Evolutionary conservation across 2,329 filamentous ascomycete genomes (phyloP), one percentile per base, ranked within the genome.

Genomic region (Sporothrix brasiliensis): DNA sequence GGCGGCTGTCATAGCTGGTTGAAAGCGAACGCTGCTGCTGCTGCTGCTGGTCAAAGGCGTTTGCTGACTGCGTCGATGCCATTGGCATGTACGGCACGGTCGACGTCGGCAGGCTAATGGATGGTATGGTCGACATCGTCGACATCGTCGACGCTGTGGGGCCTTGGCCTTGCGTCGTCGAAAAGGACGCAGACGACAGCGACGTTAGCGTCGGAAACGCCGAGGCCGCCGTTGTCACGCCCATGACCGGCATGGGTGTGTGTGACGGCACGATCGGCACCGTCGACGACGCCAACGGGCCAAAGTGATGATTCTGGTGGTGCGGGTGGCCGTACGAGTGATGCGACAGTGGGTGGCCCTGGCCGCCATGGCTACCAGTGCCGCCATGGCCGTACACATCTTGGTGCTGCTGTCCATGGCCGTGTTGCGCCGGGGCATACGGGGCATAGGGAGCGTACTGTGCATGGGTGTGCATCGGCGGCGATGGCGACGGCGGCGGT

Each of bases 401-500:
- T 5, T 47, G 58, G n/a, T 63, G 54, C 3, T 41, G 58, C 16
- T 58, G 44, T 2, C 49, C 39, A 13, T 49, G 68, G 1, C 10
- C 50, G 7, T 58, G 27, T 24, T 44, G 54, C 6, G 19, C 21
- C n/a, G 34, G 54, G 47, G 10, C 21, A 44, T 44, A 16, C 14
- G 34, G 34, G 34, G 34, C 13, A 13, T 44, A 16, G 41, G 11
- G 11, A 13, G 11, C 11, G 41, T 44, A 44, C 41, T 44, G 41
- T 16, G 41, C 13, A 4, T 44, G 41, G 41, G 13, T 9, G 11
- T 13, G 41, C 41, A 34, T 34, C 1, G 44, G 11, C 19, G 56
- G 4, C 9, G 70, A 50, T 7, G 27, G 70, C 68, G 13, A 70
- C 49, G 66, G 70, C 68, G 70, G 39, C 11, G 73, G 70, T 10